Percentiles rank a stretch among this genome's conserved stretches.
These are phyloP conservation scores for Cicer bijugum DNA, from an alignment of 306 rosid species.

Conservation along the genomic window DNA sequence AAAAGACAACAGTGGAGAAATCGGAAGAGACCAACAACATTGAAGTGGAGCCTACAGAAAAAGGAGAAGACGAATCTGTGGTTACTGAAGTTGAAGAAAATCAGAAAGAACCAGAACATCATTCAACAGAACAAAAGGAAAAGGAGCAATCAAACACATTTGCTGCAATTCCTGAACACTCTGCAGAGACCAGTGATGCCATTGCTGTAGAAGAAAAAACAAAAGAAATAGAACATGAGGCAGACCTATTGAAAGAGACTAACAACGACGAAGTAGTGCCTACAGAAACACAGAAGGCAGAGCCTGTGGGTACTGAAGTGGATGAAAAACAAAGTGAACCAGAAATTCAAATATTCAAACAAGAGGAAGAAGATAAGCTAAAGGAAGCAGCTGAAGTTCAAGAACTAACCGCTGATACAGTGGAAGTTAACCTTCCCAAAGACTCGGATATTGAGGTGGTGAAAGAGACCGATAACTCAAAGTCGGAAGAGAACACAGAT, in stretches of 20 bases:
- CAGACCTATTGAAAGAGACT: conserved; percentile 32
- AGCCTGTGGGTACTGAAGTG: conserved; percentile 43
- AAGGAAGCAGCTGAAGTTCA: conserved; percentile 35
- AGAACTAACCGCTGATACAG: conserved; percentile 31
- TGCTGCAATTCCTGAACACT: conserved; percentile 20
- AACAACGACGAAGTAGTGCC: conserved; percentile 11
- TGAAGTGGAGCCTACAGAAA: conserved; percentile 21
- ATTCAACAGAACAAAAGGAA: conserved; percentile 33
- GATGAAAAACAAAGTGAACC: conserved; percentile 48
- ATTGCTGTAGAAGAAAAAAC: conserved; percentile 33
- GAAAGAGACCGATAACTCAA: conserved; percentile 39
- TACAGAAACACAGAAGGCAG: conserved; percentile 42
- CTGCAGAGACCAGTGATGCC: conserved; percentile 34
- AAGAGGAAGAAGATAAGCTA: conserved; percentile 38
- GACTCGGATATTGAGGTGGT: conserved; percentile 36
- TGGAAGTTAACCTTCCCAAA: conserved; percentile 23
- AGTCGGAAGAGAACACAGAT: conserved; percentile 42
- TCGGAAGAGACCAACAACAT: conserved; percentile 33
- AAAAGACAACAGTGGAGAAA: conserved; percentile 13
- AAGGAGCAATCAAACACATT: conserved; percentile 34
- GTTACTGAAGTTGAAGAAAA: conserved; percentile 49
- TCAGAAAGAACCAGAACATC: conserved; percentile 43
- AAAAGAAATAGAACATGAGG: conserved; percentile 44
- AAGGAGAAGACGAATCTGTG: not conserved
- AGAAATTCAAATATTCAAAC: conserved; percentile 39